Percentiles rank a stretch among this genome's conserved stretches.
Evolutionary conservation across 2,329 filamentous ascomycete species (phyloP).

Genomic region (Thyridium curvatum): DNA sequence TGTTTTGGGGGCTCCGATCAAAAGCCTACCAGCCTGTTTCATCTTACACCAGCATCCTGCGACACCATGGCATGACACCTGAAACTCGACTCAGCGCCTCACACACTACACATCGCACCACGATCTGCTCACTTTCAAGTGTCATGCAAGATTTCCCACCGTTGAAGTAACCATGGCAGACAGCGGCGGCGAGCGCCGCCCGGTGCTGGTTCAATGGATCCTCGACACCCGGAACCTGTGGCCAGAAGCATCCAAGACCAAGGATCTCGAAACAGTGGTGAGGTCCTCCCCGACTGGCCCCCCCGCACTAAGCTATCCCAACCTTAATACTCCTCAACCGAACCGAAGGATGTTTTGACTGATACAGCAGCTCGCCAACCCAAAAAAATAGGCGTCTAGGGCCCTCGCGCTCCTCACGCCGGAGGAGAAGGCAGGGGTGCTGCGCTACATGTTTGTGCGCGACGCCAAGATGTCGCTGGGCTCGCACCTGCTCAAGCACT

Average conservation of each 20-base stretch:
- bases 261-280: constrained; percentile 40
- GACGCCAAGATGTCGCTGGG: constrained; percentile 71
- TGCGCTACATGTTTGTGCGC: constrained; percentile 58
- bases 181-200: constrained; percentile 7
- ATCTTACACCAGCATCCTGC: too few relatives aligned
- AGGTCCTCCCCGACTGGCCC: background rate
- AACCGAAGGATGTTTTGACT: too few relatives aligned
- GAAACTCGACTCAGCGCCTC: too few relatives aligned
- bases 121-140: too few relatives aligned
- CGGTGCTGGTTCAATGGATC: constrained; percentile 51
- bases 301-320: background rate
- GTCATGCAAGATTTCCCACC: background rate
- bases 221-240: constrained; percentile 55
- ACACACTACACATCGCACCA: too few relatives aligned
- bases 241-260: constrained; percentile 43
- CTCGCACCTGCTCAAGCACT: constrained; percentile 68
- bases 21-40: too few relatives aligned
- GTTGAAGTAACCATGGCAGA: constrained; percentile 5
- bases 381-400: constrained; percentile 39
- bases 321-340: constrained; percentile 2
- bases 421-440: constrained; percentile 50
- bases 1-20: too few relatives aligned
- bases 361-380: background rate
- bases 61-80: too few relatives aligned
- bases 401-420: constrained; percentile 45